Conservation (phyloP, 176 grass and related monocot species). For the Oryza glaberrima region DNA sequence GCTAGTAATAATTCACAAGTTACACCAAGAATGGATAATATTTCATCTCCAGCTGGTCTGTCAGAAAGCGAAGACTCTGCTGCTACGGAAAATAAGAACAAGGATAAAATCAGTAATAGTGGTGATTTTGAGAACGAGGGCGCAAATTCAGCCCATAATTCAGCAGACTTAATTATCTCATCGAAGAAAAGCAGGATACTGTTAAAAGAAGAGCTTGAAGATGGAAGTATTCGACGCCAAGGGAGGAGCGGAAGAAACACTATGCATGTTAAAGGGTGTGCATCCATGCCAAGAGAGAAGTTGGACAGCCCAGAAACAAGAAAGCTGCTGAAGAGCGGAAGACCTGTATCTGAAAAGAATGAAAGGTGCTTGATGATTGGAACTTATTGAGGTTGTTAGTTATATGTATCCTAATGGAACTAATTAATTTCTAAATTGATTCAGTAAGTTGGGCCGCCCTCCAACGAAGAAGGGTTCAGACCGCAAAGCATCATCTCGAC, state of each 20-base stretch:
- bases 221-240: conserved; percentile 52
- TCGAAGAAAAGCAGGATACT: conserved; percentile 63
- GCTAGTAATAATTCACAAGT: conserved; percentile 44
- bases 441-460: conserved; percentile 73
- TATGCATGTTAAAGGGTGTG: conserved; percentile 55
- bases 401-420: not conserved
- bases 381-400: not conserved
- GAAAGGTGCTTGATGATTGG: conserved; percentile 59
- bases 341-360: conserved; percentile 63
- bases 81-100: conserved; percentile 52
- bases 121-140: conserved; percentile 60
- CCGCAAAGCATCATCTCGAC: conserved; percentile 57
- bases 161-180: conserved; percentile 46
- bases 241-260: conserved; percentile 69
- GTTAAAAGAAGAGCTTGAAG: conserved; percentile 82
- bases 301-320: conserved; percentile 48
- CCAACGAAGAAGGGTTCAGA: conserved; percentile 77
- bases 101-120: conserved; percentile 65
- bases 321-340: conserved; percentile 59
- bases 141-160: conserved; percentile 39
- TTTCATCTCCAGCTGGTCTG: conserved; percentile 59
- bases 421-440: conserved; percentile 34
- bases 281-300: conserved; percentile 62
- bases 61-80: conserved; percentile 67
- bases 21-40: conserved; percentile 38